These are phyloP conservation scores for Thelonectria discophora DNA, from an alignment of 2,329 filamentous ascomycete species.

Conservation along the genomic window DNA sequence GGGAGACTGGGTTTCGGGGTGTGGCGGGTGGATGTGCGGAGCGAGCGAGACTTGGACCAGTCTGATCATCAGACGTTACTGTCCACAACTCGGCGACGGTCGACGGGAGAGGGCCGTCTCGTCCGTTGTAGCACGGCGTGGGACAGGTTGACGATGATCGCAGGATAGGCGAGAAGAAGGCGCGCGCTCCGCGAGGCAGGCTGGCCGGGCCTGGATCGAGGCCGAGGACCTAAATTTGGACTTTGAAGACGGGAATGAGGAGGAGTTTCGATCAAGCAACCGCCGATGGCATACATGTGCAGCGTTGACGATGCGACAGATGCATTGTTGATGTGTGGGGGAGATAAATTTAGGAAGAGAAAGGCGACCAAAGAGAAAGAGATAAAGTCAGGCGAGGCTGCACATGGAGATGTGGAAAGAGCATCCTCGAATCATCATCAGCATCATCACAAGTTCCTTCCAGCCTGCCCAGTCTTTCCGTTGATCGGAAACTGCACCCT, in stretches of 20 bases:
- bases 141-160: conserved; percentile 22
- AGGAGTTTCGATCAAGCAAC: conserved; percentile 3
- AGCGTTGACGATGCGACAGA: conserved; percentile 2
- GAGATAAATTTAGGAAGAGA: conserved; percentile 1
- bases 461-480: conserved; percentile 1
- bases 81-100: conserved; percentile 26
- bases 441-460: conserved; percentile 9
- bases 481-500: conserved; percentile 22
- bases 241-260: conserved; percentile 16
- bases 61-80: conserved; percentile 22
- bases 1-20: background rate
- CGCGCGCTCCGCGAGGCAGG: conserved; percentile 28
- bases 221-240: conserved; percentile 24
- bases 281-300: background rate
- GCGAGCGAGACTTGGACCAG: conserved; percentile 14
- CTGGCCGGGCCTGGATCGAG: conserved; percentile 8
- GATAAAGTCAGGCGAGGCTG: conserved; percentile 20
- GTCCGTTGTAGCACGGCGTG: conserved; percentile 2
- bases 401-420: conserved; percentile 13
- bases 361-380: conserved; percentile 1
- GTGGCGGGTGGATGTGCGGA: conserved; percentile 17
- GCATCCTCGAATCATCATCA: conserved; percentile 7
- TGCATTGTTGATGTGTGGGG: conserved; percentile 6
- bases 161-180: conserved; percentile 17
- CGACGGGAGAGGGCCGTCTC: conserved; percentile 16